These are phyloP conservation scores for Exophiala calicioides DNA, from an alignment of 2,329 filamentous ascomycete species.

Conservation along the genomic window DNA sequence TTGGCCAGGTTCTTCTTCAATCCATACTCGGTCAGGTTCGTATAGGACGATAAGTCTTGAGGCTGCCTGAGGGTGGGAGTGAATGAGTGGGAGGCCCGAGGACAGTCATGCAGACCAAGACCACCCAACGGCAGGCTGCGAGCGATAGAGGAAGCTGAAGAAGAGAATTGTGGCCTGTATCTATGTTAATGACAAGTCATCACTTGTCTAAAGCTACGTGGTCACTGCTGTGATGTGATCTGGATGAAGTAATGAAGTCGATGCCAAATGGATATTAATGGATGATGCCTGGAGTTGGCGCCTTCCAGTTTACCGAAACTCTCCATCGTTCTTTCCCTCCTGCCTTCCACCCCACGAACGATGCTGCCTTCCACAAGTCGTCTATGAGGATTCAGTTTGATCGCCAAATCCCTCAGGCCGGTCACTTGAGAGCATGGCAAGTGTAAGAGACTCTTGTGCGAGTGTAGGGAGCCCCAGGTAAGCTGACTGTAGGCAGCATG, in stretches of 20 bases:
- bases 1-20: too few species aligned
- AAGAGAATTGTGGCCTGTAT: slow-evolving; percentile 10
- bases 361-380: not conserved
- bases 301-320: too few species aligned
- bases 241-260: not conserved
- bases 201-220: slow-evolving; percentile 12
- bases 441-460: slow-evolving; percentile 19
- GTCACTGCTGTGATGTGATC: slow-evolving; percentile 13
- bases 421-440: slow-evolving; percentile 25
- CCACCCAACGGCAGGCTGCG: too few species aligned
- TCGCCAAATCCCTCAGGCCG: too few species aligned
- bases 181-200: slow-evolving; percentile 25
- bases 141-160: not conserved
- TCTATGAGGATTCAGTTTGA: too few species aligned
- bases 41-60: too few species aligned
- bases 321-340: slow-evolving; percentile 12
- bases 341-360: not conserved
- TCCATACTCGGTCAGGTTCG: too few species aligned
- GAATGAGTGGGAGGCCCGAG: too few species aligned
- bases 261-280: slow-evolving; percentile 3
- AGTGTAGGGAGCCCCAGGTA: not conserved
- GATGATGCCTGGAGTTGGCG: slow-evolving; percentile 16
- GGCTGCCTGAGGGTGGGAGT: too few species aligned
- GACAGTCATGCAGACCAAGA: too few species aligned
- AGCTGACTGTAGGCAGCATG: slow-evolving; percentile 68